Percentiles rank a stretch among this genome's conserved stretches.
phyloP scores from a whole-genome alignment of 495 filamentous ascomycete species.

The Aspergillus sclerotioniger region DNA sequence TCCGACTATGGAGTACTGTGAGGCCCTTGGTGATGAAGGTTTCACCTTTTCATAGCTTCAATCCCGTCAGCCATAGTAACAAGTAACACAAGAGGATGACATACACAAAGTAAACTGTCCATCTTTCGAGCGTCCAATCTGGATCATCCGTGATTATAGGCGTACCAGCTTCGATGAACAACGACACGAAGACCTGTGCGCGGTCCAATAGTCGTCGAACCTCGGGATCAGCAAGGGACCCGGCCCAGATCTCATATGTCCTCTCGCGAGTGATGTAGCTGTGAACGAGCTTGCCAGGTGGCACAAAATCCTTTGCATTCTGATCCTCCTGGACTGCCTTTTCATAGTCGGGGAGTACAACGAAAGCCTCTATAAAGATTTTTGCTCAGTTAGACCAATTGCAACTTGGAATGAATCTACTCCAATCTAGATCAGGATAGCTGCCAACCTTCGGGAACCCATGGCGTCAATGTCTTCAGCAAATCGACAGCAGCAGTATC shows the following conservation, averaged over 20 bases:
- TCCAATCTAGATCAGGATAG: background rate
- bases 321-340: slow-evolving; percentile 52
- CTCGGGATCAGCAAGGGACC: slow-evolving; percentile 53
- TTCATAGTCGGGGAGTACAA: slow-evolving; percentile 57
- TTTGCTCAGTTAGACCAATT: slow-evolving; percentile 5
- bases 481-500: slow-evolving; percentile 70
- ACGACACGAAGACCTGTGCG: slow-evolving; percentile 76
- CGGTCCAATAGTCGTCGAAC: slow-evolving; percentile 68
- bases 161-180: slow-evolving; percentile 90
- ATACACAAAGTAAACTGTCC: slow-evolving; percentile 81
- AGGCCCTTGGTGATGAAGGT: slow-evolving; percentile 43
- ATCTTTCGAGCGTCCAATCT: slow-evolving; percentile 71
- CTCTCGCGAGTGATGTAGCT: slow-evolving; percentile 49
- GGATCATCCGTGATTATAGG: slow-evolving; percentile 68
- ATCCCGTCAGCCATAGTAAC: background rate
- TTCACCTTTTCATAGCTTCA: slow-evolving; percentile 64
- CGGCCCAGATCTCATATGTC: slow-evolving; percentile 61
- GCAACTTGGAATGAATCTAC: background rate
- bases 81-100: background rate
- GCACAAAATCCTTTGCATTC: slow-evolving; percentile 56
- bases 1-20: slow-evolving; percentile 72
- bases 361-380: slow-evolving; percentile 59
- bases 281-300: slow-evolving; percentile 55
- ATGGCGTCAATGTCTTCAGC: slow-evolving; percentile 60
- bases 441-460: slow-evolving; percentile 61